Percentiles rank a stretch among this genome's conserved stretches.
phyloP scores from a whole-genome alignment of 495 filamentous ascomycete species.

The Talaromyces ruber region DNA sequence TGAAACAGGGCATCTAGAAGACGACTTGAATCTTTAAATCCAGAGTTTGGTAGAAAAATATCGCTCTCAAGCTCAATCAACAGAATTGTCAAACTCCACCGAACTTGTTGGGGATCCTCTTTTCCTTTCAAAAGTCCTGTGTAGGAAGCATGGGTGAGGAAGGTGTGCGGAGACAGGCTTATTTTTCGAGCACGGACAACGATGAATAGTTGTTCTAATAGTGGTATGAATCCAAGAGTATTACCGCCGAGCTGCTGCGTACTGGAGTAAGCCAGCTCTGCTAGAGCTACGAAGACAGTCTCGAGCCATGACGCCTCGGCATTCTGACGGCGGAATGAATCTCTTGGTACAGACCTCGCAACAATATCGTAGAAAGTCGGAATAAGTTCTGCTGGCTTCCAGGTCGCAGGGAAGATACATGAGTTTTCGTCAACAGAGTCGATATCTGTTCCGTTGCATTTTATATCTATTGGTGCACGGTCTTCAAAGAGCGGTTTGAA shows the following conservation, averaged over 20 bases:
- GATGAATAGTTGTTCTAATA: conserved; percentile 34
- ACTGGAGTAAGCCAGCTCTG: conserved; percentile 33
- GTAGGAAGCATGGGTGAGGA: conserved; percentile 33
- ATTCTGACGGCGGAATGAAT: conserved; percentile 44
- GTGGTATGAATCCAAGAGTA: conserved; percentile 23
- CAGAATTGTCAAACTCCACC: conserved; percentile 56
- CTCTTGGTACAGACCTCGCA: conserved; percentile 41
- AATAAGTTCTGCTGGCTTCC: conserved; percentile 25
- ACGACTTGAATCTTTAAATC: conserved; percentile 27
- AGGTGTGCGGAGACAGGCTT: conserved; percentile 33
- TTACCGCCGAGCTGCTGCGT: conserved; percentile 23
- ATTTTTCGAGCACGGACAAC: conserved; percentile 33
- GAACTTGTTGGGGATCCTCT: conserved; percentile 26
- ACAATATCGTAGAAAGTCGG: conserved; percentile 49
- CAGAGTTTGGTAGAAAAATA: conserved; percentile 54
- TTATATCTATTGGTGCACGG: conserved; percentile 1
- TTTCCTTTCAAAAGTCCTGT: conserved; percentile 30
- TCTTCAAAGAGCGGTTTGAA: conserved; percentile 28
- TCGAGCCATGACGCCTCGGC: conserved; percentile 60
- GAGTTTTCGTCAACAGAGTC: background rate
- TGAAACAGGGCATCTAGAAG: conserved; percentile 33
- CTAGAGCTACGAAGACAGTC: conserved; percentile 50
- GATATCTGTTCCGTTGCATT: background rate
- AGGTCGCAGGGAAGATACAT: background rate
- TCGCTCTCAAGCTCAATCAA: conserved; percentile 59